Base-by-base conservation (phyloP, 768 basidiomycete species). In the Ramaria sp. region DNA sequence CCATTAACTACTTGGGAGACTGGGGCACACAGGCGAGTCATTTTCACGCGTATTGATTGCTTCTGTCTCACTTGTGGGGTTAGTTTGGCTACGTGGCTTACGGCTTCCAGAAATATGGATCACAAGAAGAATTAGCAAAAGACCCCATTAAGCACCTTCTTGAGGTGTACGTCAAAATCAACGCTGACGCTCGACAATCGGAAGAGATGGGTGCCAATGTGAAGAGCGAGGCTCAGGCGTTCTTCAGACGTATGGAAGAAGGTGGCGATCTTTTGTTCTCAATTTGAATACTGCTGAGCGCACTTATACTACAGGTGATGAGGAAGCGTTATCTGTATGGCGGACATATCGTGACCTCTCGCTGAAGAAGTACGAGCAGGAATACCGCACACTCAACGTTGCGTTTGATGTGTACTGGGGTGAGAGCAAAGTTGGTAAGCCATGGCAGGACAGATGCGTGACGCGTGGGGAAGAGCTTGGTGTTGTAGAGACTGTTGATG, bases 221-320 rank as follows among this genome's bases (percentile, higher is more conserved):
- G 67, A 91, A 86, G 70, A 76, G 70, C 6, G 80, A 83, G 51
- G 91, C 91, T 0, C 88, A 88, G 0, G 74, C 78, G 49, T 92
- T 89, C 79, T 99, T 99, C 77, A 91, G 85, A 69, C 84, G 84
- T 11, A 95, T 96, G 91, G 91, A 94, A 67, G 88, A 92, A 61
- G 91, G 75, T 72, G 66, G 24, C 50, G 13, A 41, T 27, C 45
- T 34, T 24, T 33, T 4, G 34, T n/a, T 34, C 19, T 43, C 22
- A 24, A 42, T 27, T 19, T 22, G 20, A 53, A 48, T 47, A n/a
- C 15, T 22, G 4, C 45, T 33, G 34, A 31, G 27, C 13, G 33
- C 37, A 31, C 24, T 15, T 19, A 20, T 34, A 11, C 33, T 11
- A n/a, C 60, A 71, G 71, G 91, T 24, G 91, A 97, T 63, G 84